Evolutionary conservation across 257 asterid genomes (phyloP), one percentile per base, ranked within the genome.

Genomic region (Capsicum baccatum): DNA sequence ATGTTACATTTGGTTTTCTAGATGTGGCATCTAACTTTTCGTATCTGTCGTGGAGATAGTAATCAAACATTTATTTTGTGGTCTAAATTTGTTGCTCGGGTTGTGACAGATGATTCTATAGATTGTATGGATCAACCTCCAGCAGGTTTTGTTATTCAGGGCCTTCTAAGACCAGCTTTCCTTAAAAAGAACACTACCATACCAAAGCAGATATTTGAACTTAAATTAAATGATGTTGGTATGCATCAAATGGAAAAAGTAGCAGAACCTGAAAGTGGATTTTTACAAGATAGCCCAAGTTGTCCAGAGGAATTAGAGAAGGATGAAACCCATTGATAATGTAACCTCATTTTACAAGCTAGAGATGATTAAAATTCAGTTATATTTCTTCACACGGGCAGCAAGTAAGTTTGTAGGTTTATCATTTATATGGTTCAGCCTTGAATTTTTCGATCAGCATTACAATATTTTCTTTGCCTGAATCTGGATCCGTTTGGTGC

Each of bases 111-210:
- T 83, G 93, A 92, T 88, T 97, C 98, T 57, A 89, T 97, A 66
- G 98, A 97, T 91, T 91, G 90, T 86, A 93, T 97, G 99, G 97
- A 94, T 79, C 98, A 92, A 88, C 98, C 98, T 68, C 90, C 98
- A 42, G 93, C 94, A 68, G 99, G 99, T 79, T 94, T 97, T 85
- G 94, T 94, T 47, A 91, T 94, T 81, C 97, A 95, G 81, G 98
- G 98, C 85, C 89, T 97, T 88, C 85, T 97, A 83, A 94, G 98
- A 85, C 95, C 97, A 84, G 97, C 99, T 50, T 92, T 92, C 87
- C 87, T 93, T 50, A 98, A 97, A 91, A 98, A 97, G 85, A 96
- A 92, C 79, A 79, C 92, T 15, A 92, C 89, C 89, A 88, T 92
- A 81, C 95, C 91, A 83, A 95, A 90, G 89, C 97, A 94, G 87